Base-by-base conservation (phyloP, 306 rosid species). In the Lablab purpureus region DNA sequence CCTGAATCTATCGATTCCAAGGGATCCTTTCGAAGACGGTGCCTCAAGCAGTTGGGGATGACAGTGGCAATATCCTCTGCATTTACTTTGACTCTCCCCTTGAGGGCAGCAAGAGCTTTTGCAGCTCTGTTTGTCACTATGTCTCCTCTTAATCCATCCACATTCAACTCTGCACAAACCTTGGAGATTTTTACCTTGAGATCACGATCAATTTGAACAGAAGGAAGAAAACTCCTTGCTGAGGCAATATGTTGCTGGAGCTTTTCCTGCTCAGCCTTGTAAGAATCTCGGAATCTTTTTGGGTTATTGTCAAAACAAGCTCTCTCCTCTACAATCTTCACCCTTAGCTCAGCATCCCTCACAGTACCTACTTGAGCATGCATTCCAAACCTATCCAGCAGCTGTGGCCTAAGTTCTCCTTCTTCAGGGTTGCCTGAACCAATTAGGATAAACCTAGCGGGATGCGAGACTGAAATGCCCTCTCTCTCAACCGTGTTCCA, bases 401-500 rank as follows among this genome's bases (percentile, higher is more conserved):
- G 85, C 78, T 94, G 99, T 34, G 99, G 97, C 89, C 99, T 87
- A 45, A 95, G 99, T 81, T 95, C 99, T 19, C 99, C 99, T 87
- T 95, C 99, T 86, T 92, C 99, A 1, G 99, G 99, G 77, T 95
- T 95, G 23, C 99, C 99, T 0, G 98, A 95, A 64, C 97, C 99
- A 30, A 94, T 94, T 62, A 94, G 77, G 75, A 94, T 94, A 77
- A 94, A 94, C 63, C 97, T 89, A 28, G 99, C 99, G 2, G 99
- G 99, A 74, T 94, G 99, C 1, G 97, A 88, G 78, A 94, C 92
- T 8, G 99, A 92, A 59, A 92, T 94, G 56, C 99, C 99, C 82
- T 94, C 99, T 76, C 99, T 89, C 85, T 94, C 99, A 56, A 94
- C 99, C 5, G 97, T 94, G 89, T 94, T 94, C 98, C 98, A 94